These are phyloP conservation scores for Clonostachys rhizophaga DNA, from an alignment of 2,329 filamentous ascomycete genomes.

Conservation along the genomic window DNA sequence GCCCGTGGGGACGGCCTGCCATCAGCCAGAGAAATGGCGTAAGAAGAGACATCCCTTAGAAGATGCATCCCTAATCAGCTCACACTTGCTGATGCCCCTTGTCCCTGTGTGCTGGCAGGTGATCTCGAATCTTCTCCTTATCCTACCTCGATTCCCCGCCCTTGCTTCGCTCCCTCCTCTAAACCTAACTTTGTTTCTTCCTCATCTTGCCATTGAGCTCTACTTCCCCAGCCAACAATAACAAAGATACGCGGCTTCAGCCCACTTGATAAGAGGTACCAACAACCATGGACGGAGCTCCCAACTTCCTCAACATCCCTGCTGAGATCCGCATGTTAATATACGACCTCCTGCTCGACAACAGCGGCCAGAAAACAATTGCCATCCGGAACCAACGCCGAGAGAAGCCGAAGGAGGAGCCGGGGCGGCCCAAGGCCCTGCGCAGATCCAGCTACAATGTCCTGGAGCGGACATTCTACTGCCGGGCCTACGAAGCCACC, in stretches of 20 bases:
- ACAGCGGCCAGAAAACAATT: constrained; percentile 28
- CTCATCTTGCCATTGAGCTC: too few relatives aligned
- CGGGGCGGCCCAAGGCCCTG: constrained; percentile 2
- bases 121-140: too few relatives aligned
- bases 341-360: constrained; percentile 36
- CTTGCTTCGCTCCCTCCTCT: too few relatives aligned
- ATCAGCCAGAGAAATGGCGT: too few relatives aligned
- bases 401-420: neutral
- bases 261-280: neutral
- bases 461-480: constrained; percentile 29
- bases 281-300: constrained; percentile 10
- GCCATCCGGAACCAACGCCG: constrained; percentile 30
- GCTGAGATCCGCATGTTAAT: constrained; percentile 36
- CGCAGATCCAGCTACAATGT: constrained; percentile 32
- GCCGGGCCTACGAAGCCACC: constrained; percentile 44
- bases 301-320: constrained; percentile 25
- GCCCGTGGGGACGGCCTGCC: too few relatives aligned
- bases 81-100: too few relatives aligned
- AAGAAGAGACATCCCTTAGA: too few relatives aligned
- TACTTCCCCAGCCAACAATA: too few relatives aligned
- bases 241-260: neutral
- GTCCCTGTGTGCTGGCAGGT: too few relatives aligned
- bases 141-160: too few relatives aligned
- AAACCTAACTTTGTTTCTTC: too few relatives aligned
- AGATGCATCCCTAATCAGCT: too few relatives aligned